Evolutionary conservation across 768 basidiomycete genomes (phyloP), one percentile per base, ranked within the genome.

Genomic region (Dendrothele bispora): DNA sequence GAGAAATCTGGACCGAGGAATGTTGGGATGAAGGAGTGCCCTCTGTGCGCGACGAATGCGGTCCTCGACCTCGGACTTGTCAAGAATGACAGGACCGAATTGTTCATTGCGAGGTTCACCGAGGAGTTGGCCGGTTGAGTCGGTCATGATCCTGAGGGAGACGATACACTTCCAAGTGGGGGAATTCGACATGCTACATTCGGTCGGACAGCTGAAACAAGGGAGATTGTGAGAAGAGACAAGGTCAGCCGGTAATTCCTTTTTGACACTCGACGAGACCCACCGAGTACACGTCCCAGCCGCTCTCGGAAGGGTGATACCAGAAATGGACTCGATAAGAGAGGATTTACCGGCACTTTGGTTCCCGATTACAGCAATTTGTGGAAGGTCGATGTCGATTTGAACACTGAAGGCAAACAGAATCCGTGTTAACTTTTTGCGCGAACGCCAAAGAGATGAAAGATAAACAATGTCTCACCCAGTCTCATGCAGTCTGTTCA

Each of bases 341-440:
- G 86, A 88, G 0, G 84, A 86, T 55, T 88, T 88, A 0, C 88
- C 88, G 0, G 83, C 84, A 34, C 82, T 85, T 52, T 89, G 88
- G 17, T 72, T 76, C 1, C 88, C 87, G n/a, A 87, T 76, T 36
- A 88, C 87, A 0, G 80, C 83, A 25, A 89, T 87, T 51, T 81
- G 78, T 0, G 88, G 88, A 0, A 90, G 65, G 55, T 88, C 84
- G 10, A 91, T 78, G 44, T 89, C 84, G 11, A 76, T 68, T 51
- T 87, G 80, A 0, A 84, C 84, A 0, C 86, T 88, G n/a, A n/a
- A n/a, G n/a, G n/a, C n/a, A n/a, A n/a, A n/a, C n/a, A n/a, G n/a
- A n/a, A n/a, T n/a, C n/a, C n/a, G n/a, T n/a, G n/a, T n/a, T n/a
- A n/a, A n/a, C n/a, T n/a, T n/a, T n/a, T n/a, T n/a, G n/a, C n/a